Evolutionary conservation across 140 eudicot species (phyloP).

Genomic region (Cichorium intybus): DNA sequence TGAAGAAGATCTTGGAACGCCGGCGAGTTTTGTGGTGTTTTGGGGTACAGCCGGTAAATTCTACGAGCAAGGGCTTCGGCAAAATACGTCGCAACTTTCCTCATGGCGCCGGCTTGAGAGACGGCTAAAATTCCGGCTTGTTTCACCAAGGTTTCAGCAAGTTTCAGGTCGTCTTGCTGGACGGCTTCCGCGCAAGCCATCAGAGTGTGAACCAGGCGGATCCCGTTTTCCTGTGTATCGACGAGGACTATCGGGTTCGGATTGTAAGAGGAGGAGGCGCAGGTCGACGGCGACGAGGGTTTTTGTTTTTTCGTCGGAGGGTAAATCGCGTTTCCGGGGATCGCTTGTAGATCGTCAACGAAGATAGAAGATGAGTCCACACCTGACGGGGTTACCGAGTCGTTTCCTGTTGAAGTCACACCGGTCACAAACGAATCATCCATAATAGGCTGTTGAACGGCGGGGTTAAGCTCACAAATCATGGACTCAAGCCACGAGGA

Average conservation of each 20-base stretch:
- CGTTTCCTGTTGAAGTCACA: no score
- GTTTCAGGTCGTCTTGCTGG: constrained; percentile 41
- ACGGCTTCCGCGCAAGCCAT: constrained; percentile 96
- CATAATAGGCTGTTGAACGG: neutral
- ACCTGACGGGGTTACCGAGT: neutral
- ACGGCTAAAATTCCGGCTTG: constrained; percentile 37
- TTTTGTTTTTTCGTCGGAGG: constrained; percentile 40
- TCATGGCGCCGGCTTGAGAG: constrained; percentile 59
- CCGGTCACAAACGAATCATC: constrained; percentile 31
- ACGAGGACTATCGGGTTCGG: constrained; percentile 52
- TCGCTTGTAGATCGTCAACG: constrained; percentile 47
- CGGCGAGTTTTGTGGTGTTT: constrained; percentile 40
- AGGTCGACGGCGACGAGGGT: constrained; percentile 6
- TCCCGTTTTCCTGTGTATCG: constrained; percentile 78
- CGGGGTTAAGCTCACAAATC: constrained; percentile 61
- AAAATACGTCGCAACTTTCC: constrained; percentile 33
- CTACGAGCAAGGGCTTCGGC: constrained; percentile 36
- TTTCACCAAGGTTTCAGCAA: constrained; percentile 67
- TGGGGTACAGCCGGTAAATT: constrained; percentile 21
- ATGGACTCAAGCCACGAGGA: constrained; percentile 71
- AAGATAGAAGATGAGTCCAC: neutral
- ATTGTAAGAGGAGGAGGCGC: constrained; percentile 18
- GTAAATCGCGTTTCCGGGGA: constrained; percentile 71
- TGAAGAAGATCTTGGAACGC: constrained; percentile 52
- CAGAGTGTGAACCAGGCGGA: constrained; percentile 63